Conservation (phyloP, 2,329 filamentous ascomycete species). For the Dothidotthia symphoricarpi region DNA sequence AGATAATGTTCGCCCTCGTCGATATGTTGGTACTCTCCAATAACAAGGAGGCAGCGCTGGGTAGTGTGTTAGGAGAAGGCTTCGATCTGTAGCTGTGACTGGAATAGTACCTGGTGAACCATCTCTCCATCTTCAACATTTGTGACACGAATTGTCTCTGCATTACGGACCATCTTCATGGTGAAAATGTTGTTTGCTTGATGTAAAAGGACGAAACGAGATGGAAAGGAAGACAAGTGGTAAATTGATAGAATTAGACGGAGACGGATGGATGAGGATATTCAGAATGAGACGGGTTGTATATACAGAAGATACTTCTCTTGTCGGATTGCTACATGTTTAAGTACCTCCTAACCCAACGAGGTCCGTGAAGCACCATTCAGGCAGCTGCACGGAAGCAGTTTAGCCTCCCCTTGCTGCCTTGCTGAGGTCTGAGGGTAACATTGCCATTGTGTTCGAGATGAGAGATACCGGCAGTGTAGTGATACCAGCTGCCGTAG, state of each 20-base stretch:
- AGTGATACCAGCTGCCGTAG: not conserved
- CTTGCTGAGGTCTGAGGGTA: too few relatives aligned
- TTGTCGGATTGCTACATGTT: too few relatives aligned
- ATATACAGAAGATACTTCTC: not conserved
- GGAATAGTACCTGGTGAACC: conserved; percentile 21
- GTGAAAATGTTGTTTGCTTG: not conserved
- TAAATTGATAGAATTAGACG: too few relatives aligned
- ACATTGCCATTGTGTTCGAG: too few relatives aligned
- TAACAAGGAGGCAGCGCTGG: conserved; percentile 32
- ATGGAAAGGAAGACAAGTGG: too few relatives aligned
- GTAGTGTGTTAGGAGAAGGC: conserved; percentile 1
- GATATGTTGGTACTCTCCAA: conserved; percentile 19
- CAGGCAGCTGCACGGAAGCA: conserved; percentile 4
- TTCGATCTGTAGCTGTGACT: too few relatives aligned
- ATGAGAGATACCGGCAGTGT: too few relatives aligned
- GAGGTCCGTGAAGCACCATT: too few relatives aligned
- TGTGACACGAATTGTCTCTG: conserved; percentile 5
- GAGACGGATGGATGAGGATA: too few relatives aligned
- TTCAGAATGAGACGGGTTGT: not conserved
- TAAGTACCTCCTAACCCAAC: too few relatives aligned
- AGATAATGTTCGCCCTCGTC: conserved; percentile 22
- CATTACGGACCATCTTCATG: not conserved
- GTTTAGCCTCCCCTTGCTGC: conserved; percentile 4
- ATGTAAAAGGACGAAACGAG: too few relatives aligned
- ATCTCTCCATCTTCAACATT: conserved; percentile 31